Evolutionary conservation across 2,329 filamentous ascomycete species (phyloP).

Genomic region (Sporothrix luriei): DNA sequence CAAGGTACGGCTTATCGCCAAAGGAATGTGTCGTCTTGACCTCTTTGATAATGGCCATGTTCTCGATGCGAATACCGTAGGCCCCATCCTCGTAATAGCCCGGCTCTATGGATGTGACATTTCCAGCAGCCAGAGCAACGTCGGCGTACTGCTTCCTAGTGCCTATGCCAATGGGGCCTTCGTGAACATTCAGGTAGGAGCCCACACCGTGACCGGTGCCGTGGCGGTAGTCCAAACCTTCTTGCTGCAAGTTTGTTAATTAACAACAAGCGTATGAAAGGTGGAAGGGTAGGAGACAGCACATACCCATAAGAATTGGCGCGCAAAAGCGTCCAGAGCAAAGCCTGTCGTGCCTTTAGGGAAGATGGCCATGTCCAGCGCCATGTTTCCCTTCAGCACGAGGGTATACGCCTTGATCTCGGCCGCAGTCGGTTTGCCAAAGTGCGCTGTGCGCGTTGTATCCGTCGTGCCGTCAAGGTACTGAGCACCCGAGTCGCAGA

Average conservation of each 20-base stretch:
- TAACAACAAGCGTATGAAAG: not conserved
- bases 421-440: conserved; percentile 77
- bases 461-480: conserved; percentile 95
- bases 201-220: conserved; percentile 96
- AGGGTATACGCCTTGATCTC: conserved; percentile 91
- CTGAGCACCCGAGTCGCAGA: conserved; percentile 97
- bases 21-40: conserved; percentile 85
- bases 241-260: conserved; percentile 47
- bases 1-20: conserved; percentile 89
- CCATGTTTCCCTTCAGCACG: conserved; percentile 92
- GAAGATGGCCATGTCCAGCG: conserved; percentile 81
- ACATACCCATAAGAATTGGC: conserved; percentile 86
- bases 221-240: conserved; percentile 92
- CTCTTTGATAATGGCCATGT: conserved; percentile 87
- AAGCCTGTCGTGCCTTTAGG: conserved; percentile 95
- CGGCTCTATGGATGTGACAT: conserved; percentile 94
- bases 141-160: conserved; percentile 90
- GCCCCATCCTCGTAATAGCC: conserved; percentile 96
- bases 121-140: conserved; percentile 84
- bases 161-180: conserved; percentile 94
- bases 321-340: conserved; percentile 82
- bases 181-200: conserved; percentile 94
- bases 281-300: not conserved
- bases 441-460: conserved; percentile 90
- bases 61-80: conserved; percentile 96